phyloP scores from a whole-genome alignment of 768 basidiomycete species.

The Podaxis sp. region DNA sequence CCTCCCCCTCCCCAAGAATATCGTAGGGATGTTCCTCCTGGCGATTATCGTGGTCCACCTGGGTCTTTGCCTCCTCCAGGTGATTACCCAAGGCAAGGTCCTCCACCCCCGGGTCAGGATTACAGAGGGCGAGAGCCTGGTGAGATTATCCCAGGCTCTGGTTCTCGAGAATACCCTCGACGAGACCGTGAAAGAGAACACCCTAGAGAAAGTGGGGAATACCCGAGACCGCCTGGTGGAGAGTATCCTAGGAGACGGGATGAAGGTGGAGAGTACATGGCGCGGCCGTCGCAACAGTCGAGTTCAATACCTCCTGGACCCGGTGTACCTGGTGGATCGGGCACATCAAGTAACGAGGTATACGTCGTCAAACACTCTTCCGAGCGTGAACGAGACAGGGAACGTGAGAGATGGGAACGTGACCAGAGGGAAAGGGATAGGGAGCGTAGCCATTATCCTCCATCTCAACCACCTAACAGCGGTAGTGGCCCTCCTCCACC shows the following conservation, averaged over 20 bases:
- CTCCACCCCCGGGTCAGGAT: conserved; percentile 6
- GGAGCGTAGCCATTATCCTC: conserved; percentile 11
- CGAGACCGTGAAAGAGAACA: conserved; percentile 13
- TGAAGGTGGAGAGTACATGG: conserved; percentile 7
- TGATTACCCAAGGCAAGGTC: conserved; percentile 11
- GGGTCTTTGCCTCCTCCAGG: conserved; percentile 13
- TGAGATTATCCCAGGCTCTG: conserved; percentile 4
- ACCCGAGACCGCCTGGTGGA: conserved; percentile 7
- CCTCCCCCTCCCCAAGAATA: conserved; percentile 7
- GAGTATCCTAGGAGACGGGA: conserved; percentile 13
- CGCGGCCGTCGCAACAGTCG: not conserved
- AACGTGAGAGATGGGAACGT: conserved; percentile 17
- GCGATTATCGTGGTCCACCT: conserved; percentile 13
- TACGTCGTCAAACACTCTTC: conserved; percentile 8
- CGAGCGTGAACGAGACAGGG: conserved; percentile 17
- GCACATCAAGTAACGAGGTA: not conserved
- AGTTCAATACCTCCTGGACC: conserved; percentile 9
- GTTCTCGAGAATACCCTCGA: conserved; percentile 6
- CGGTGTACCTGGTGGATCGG: conserved; percentile 6
- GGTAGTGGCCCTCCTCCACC: conserved; percentile 5
- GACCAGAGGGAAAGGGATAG: conserved; percentile 17
- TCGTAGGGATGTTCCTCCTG: conserved; percentile 4
- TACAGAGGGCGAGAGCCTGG: conserved; percentile 11
- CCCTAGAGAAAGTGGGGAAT: conserved; percentile 11
- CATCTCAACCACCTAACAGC: not conserved